Evolutionary conservation across 768 basidiomycete genomes (phyloP).

Genomic region (Mycena vulgaris): DNA sequence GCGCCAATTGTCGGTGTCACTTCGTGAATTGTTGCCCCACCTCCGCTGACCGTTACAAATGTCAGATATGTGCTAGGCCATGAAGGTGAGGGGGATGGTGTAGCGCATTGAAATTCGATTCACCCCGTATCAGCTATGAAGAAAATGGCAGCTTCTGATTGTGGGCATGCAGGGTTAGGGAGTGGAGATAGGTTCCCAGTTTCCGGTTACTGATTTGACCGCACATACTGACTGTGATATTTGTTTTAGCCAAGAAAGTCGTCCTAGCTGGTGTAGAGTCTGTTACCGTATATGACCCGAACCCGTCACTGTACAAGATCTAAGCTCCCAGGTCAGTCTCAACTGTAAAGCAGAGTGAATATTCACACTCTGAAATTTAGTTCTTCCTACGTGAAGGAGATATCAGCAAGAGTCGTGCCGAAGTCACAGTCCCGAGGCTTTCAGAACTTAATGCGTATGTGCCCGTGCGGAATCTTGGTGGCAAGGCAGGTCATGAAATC

Average conservation of each 20-base stretch:
- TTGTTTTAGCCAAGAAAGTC: slow-evolving; percentile 96
- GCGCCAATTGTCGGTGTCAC: slow-evolving; percentile 78
- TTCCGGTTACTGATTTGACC: slow-evolving; percentile 22
- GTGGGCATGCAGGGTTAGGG: slow-evolving; percentile 94
- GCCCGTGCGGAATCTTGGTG: slow-evolving; percentile 89
- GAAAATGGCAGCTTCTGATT: slow-evolving; percentile 96
- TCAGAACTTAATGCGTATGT: slow-evolving; percentile 97
- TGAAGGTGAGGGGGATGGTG: slow-evolving; percentile 88
- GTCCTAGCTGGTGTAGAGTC: slow-evolving; percentile 97
- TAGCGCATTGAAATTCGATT: background rate
- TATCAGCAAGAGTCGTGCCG: slow-evolving; percentile 89
- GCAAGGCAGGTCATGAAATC: slow-evolving; percentile 83
- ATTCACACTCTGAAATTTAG: slow-evolving; percentile 62
- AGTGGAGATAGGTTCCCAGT: slow-evolving; percentile 87
- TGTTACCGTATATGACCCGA: slow-evolving; percentile 97
- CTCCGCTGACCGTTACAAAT: too few relatives aligned
- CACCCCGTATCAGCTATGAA: slow-evolving; percentile 87
- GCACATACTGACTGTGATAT: slow-evolving; percentile 10
- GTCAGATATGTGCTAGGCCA: slow-evolving; percentile 98
- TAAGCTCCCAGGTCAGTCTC: slow-evolving; percentile 87
- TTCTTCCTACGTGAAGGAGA: slow-evolving; percentile 95
- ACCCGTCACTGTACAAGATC: slow-evolving; percentile 86
- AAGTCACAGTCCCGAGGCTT: slow-evolving; percentile 88
- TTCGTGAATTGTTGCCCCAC: too few relatives aligned
- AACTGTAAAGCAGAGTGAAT: slow-evolving; percentile 11